A percentile compares a stretch with the other conserved stretches of the same genome.
phyloP scores from a whole-genome alignment of 2,329 filamentous ascomycete genomes.

The Aspergillus sergii region DNA sequence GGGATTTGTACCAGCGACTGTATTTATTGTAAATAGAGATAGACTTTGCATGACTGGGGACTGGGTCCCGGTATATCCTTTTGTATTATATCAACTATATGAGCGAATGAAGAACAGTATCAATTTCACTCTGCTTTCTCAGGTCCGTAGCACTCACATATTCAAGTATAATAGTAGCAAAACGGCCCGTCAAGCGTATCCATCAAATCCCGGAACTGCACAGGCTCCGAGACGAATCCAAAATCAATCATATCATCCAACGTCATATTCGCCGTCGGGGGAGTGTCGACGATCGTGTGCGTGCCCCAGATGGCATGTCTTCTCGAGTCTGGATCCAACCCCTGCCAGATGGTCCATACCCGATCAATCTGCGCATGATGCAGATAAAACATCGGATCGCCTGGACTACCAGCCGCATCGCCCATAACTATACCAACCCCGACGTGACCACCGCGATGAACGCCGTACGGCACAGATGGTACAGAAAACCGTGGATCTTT shows the following conservation, averaged over 20 bases:
- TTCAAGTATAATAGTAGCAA: slow-evolving; percentile 12
- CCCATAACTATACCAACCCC: slow-evolving; percentile 6
- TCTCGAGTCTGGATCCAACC: neutral
- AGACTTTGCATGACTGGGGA: neutral
- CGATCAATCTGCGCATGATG: slow-evolving; percentile 17
- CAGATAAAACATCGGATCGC: slow-evolving; percentile 14
- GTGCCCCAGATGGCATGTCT: slow-evolving; percentile 10
- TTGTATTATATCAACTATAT: neutral
- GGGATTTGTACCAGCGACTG: neutral
- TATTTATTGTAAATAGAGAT: neutral
- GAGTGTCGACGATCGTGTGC: neutral
- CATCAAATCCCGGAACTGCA: slow-evolving; percentile 8
- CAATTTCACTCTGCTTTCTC: neutral
- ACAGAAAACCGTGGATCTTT: neutral
- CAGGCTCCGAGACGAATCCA: neutral
- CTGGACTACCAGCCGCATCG: slow-evolving; percentile 9
- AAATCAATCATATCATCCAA: slow-evolving; percentile 10
- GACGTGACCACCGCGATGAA: slow-evolving; percentile 8
- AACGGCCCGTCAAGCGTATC: neutral
- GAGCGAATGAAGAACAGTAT: neutral
- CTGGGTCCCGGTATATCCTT: neutral
- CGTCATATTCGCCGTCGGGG: slow-evolving; percentile 9
- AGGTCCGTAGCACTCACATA: no score
- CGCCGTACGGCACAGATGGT: neutral
- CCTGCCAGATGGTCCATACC: slow-evolving; percentile 14